These are phyloP conservation scores for Leptoxyphium fumago DNA, from an alignment of 2,329 filamentous ascomycete genomes.

Conservation along the genomic window DNA sequence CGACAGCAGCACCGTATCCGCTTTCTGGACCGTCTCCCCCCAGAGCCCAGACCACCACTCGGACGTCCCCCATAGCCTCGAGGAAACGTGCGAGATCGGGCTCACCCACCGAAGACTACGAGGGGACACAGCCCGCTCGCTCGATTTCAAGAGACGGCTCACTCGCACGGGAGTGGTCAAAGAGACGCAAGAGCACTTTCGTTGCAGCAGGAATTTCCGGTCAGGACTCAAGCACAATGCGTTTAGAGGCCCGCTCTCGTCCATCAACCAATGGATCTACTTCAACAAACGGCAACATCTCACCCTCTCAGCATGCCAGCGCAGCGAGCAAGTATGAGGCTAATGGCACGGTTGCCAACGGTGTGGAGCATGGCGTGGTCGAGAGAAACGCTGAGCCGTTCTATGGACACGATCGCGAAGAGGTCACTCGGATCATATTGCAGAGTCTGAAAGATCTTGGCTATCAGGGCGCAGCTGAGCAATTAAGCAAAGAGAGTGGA, in stretches of 20 bases:
- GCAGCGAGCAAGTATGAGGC: conserved; percentile 25
- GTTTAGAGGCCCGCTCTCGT: conserved; percentile 23
- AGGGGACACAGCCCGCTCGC: neutral
- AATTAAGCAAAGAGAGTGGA: conserved; percentile 67
- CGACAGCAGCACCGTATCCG: conserved; percentile 4
- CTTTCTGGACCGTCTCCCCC: neutral
- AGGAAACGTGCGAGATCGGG: neutral
- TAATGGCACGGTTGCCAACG: conserved; percentile 30
- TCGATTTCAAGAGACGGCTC: neutral
- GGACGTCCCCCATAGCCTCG: neutral
- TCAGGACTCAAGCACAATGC: conserved; percentile 29
- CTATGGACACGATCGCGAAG: conserved; percentile 77
- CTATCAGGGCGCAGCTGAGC: conserved; percentile 61
- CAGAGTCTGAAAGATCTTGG: conserved; percentile 83
- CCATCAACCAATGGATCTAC: conserved; percentile 24
- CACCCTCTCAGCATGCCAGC: conserved; percentile 21
- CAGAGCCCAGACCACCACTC: too few relatives aligned
- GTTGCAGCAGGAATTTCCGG: neutral
- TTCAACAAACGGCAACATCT: conserved; percentile 1
- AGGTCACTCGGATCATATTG: conserved; percentile 83
- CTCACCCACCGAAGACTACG: neutral
- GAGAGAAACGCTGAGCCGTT: conserved; percentile 37
- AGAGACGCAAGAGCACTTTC: neutral
- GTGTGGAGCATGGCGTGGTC: conserved; percentile 9
- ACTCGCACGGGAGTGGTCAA: neutral